phyloP scores from a whole-genome alignment of 306 rosid genomes.

The Acacia melanoxylon region DNA sequence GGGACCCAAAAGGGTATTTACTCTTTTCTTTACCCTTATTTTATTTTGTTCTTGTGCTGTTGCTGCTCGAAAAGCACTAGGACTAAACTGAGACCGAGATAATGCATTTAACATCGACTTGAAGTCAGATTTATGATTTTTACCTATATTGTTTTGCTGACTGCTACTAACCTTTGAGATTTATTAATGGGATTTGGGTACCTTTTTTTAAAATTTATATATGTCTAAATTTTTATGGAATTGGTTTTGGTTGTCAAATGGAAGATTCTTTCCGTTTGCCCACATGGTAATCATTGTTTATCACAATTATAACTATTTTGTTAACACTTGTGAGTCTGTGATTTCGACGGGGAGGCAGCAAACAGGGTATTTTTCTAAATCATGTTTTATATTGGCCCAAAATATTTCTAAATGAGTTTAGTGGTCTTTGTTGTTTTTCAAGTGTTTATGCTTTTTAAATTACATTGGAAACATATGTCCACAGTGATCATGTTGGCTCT shows the following conservation, averaged over 20 bases:
- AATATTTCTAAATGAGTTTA: neutral
- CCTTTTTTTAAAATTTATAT: neutral
- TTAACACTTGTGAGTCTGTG: neutral
- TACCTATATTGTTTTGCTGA: neutral
- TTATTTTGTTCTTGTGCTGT: constrained; percentile 3
- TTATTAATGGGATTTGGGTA: neutral
- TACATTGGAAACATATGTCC: neutral
- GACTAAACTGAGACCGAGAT: neutral
- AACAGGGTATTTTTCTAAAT: neutral
- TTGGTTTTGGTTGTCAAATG: neutral
- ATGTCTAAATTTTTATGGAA: neutral
- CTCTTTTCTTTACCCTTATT: neutral
- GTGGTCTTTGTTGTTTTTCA: neutral
- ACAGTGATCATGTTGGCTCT: neutral
- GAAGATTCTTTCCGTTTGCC: neutral
- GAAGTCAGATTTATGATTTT: neutral
- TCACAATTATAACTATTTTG: neutral
- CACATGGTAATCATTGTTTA: neutral
- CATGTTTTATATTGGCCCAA: neutral
- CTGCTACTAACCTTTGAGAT: neutral
- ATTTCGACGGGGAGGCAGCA: neutral
- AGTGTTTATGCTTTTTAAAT: neutral
- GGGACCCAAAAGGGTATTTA: no score
- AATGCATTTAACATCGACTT: neutral
- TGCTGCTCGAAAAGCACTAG: neutral